These are phyloP conservation scores for Panicum miliaceum DNA, from an alignment of 176 grass and related monocot species.

Conservation along the genomic window DNA sequence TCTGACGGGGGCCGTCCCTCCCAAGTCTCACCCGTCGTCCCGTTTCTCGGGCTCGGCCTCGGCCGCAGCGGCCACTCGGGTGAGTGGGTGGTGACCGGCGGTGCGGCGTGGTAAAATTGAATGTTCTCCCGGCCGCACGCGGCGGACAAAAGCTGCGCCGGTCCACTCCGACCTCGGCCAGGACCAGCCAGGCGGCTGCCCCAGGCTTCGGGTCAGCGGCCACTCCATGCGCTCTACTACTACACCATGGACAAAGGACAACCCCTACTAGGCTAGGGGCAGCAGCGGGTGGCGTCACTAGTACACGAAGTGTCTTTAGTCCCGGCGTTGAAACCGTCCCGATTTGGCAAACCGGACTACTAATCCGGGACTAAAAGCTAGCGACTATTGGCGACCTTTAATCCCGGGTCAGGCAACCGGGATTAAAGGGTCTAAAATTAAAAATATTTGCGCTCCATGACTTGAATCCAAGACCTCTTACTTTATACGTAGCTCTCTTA, in stretches of 20 bases:
- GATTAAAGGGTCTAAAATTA: too few species aligned
- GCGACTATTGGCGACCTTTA: too few species aligned
- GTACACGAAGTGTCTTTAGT: too few species aligned
- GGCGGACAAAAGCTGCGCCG: slow-evolving; percentile 35
- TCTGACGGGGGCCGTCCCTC: not conserved
- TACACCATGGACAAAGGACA: not conserved
- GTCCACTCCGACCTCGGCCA: slow-evolving; percentile 5
- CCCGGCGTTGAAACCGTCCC: too few species aligned
- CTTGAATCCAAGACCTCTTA: too few species aligned
- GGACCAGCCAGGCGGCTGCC: not conserved
- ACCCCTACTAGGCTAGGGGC: not conserved
- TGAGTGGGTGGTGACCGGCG: not conserved
- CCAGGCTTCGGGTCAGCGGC: slow-evolving; percentile 11
- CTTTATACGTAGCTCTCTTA: too few species aligned
- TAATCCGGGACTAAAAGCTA: too few species aligned
- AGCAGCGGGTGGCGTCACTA: not conserved
- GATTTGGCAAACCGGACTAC: too few species aligned
- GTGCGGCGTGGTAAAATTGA: not conserved
- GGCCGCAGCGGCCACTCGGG: not conserved
- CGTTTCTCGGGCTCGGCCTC: not conserved
- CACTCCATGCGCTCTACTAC: slow-evolving; percentile 18
- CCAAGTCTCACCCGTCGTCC: not conserved
- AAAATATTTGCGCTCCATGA: too few species aligned
- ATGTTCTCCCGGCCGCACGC: not conserved
- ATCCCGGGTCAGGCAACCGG: too few species aligned